phyloP scores from a whole-genome alignment of 2,329 filamentous ascomycete species.

The Sporothrix sp. region DNA sequence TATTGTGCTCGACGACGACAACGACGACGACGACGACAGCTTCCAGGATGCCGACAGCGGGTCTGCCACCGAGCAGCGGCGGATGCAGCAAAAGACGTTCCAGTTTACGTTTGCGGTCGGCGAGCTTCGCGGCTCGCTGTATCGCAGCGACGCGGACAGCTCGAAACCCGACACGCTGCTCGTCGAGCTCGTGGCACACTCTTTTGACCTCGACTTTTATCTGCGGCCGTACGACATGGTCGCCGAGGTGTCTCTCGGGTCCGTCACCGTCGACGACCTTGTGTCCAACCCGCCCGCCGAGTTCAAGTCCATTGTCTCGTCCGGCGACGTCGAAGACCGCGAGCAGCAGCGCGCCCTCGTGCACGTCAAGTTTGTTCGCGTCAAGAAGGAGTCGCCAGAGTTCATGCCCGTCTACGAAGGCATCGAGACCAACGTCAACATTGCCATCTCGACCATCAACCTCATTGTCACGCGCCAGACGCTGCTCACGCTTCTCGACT shows the following conservation, averaged over 20 bases:
- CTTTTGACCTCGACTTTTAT: constrained; percentile 80
- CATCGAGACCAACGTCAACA: constrained; percentile 85
- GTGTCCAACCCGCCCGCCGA: constrained; percentile 81
- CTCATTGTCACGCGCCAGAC: constrained; percentile 89
- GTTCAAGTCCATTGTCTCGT: constrained; percentile 97
- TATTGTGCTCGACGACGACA: constrained; percentile 55
- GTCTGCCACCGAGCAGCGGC: constrained; percentile 48
- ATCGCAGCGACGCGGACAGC: constrained; percentile 71
- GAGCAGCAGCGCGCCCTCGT: constrained; percentile 73
- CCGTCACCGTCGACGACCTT: constrained; percentile 85
- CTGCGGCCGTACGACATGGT: constrained; percentile 86
- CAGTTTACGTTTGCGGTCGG: constrained; percentile 97
- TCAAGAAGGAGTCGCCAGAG: constrained; percentile 85
- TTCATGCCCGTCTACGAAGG: constrained; percentile 88
- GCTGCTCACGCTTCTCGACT: constrained; percentile 83
- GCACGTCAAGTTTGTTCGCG: constrained; percentile 77
- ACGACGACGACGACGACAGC: constrained; percentile 53
- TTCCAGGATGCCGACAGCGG: constrained; percentile 56
- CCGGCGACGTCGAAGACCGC: constrained; percentile 61
- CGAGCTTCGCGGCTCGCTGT: constrained; percentile 85
- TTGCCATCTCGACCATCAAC: constrained; percentile 90
- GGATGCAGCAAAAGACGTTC: constrained; percentile 81
- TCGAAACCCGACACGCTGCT: constrained; percentile 69
- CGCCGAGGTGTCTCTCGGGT: constrained; percentile 79
- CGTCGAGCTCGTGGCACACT: constrained; percentile 82